Base-by-base conservation (phyloP, 1,284 basidiomycete genomes). In the Lentinus polychrous region DNA sequence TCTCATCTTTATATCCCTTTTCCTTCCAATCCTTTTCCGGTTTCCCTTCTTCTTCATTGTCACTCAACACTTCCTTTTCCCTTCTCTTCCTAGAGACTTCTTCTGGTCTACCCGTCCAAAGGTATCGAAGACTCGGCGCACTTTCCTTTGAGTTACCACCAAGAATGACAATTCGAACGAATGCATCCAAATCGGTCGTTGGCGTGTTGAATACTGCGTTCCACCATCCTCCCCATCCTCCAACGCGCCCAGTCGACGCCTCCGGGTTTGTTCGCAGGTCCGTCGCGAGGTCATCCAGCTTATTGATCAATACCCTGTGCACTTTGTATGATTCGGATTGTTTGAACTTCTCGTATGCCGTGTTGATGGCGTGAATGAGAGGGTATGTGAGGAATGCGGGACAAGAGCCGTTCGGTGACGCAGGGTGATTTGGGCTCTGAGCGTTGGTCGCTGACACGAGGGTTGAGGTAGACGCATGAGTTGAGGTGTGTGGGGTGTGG, bases 241-340 rank as follows among this genome's bases (percentile, higher is more conserved):
- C 44, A 37, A 27, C 35, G 14, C 44, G 12, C 5, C 48, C 44
- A 40, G 37, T 27, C 17, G 46, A 41, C 8, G 8, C 36, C 15
- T 18, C 47, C 6, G 48, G 48, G 22, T 55, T 51, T 15, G 67
- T 65, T 36, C 63, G 61, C 32, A 70, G 55, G 43, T 69, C 68
- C 12, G 63, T 64, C 2, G 66, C 66, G 35, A 72, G 59, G 52
- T 71, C 72, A 52, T 78, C 76, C 14, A 79, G 56, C 55, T 73
- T 75, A 52, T 68, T 74, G 48, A 74, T 66, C 33, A 86, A 69
- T 20, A 76, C 80, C 24, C 78, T 75, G 43, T 80, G 78, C 8
- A 83, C 78, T 51, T 77, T 80, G 51, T 81, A 78, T 8, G 75
- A 66, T 49, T 84, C 83, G 35, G 70, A 65, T 51, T 73, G 68